These are phyloP conservation scores for Cladophialophora carrionii DNA, from an alignment of 2,329 filamentous ascomycete species.

Conservation along the genomic window DNA sequence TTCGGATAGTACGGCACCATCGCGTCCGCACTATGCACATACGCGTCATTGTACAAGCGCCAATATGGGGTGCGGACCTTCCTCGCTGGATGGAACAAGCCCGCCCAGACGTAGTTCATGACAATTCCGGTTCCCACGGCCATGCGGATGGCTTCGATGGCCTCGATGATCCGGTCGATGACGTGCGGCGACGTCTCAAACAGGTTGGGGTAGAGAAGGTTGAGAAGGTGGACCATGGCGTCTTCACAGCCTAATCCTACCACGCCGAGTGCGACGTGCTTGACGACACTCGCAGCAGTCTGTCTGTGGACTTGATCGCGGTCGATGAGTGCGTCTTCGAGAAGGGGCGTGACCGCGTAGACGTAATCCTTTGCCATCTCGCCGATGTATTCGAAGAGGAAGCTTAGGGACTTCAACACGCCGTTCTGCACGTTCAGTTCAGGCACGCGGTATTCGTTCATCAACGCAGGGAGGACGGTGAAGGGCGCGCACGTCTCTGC, in stretches of 20 bases:
- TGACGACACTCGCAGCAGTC: conserved; percentile 93
- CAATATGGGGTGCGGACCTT: conserved; percentile 96
- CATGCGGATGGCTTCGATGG: conserved; percentile 93
- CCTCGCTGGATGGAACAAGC: conserved; percentile 92
- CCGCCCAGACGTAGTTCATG: conserved; percentile 98
- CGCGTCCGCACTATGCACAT: conserved; percentile 87
- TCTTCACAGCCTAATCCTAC: conserved; percentile 97
- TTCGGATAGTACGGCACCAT: conserved; percentile 97
- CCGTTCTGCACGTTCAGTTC: conserved; percentile 99
- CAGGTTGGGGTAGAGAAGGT: conserved; percentile 92
- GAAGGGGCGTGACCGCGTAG: conserved; percentile 91
- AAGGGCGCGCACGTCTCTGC: conserved; percentile 98
- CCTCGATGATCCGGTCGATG: conserved; percentile 96
- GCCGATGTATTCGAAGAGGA: conserved; percentile 98
- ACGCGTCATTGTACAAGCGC: conserved; percentile 95
- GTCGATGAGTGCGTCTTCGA: conserved; percentile 96
- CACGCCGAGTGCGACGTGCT: conserved; percentile 96
- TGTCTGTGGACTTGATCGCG: conserved; percentile 97
- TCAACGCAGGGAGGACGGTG: conserved; percentile 94
- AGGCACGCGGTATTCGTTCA: conserved; percentile 99
- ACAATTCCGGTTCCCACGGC: conserved; percentile 89
- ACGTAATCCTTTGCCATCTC: conserved; percentile 99
- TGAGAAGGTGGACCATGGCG: conserved; percentile 96
- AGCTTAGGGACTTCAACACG: conserved; percentile 93
- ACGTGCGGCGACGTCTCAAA: conserved; percentile 98